These are phyloP conservation scores for Tetradesmus obliquus DNA, from an alignment of 139 green algal genomes.

Conservation along the genomic window DNA sequence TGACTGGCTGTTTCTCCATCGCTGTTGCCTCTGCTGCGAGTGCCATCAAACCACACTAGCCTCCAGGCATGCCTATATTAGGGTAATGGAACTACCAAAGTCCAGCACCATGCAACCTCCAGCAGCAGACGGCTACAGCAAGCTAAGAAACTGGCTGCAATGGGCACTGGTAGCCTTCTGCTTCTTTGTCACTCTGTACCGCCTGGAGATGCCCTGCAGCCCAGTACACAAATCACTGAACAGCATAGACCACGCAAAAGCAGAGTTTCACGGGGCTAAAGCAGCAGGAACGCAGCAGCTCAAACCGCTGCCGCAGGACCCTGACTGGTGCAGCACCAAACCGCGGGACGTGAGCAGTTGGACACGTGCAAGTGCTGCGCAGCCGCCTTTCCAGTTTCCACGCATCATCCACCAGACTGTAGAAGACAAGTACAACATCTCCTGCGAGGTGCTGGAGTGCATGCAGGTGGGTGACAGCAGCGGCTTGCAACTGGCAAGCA, in stretches of 20 bases:
- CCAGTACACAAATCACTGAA: background rate
- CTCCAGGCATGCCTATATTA: background rate
- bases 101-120: background rate
- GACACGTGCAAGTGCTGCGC: background rate
- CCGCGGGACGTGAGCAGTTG: constrained; percentile 23
- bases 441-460: constrained; percentile 28
- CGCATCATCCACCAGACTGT: constrained; percentile 38
- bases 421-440: constrained; percentile 41
- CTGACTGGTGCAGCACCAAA: constrained; percentile 9
- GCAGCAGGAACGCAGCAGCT: background rate
- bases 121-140: background rate
- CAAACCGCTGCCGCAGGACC: background rate
- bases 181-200: background rate
- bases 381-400: constrained; percentile 10
- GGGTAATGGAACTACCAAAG: constrained; percentile 2
- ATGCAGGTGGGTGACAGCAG: background rate
- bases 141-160: background rate
- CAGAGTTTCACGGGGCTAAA: constrained; percentile 9
- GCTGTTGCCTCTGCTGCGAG: background rate
- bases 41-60: background rate
- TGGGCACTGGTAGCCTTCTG: constrained; percentile 17
- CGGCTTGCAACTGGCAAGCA: too few relatives aligned
- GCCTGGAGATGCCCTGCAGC: constrained; percentile 12
- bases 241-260: constrained; percentile 15
- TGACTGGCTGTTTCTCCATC: background rate